Evolutionary conservation across 768 basidiomycete species (phyloP).

Genomic region (Holtermannia corniformis): DNA sequence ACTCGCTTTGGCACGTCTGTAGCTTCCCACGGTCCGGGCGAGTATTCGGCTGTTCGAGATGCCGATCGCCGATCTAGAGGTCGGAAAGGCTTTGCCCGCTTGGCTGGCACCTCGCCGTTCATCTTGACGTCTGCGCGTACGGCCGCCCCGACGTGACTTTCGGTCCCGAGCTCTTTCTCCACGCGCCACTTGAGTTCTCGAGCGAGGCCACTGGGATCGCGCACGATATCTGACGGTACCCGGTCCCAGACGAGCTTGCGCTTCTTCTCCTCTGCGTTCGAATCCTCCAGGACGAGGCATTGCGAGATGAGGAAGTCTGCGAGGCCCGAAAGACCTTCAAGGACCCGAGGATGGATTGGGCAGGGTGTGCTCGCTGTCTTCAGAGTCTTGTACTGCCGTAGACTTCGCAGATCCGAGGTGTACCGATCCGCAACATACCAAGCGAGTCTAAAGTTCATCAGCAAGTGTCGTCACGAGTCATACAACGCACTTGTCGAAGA

Average conservation of each 20-base stretch:
- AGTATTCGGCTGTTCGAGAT: neutral
- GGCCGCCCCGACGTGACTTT: neutral
- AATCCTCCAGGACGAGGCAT: slow-evolving; percentile 57
- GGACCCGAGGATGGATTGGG: slow-evolving; percentile 47
- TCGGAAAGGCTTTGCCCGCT: neutral
- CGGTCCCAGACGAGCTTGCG: slow-evolving; percentile 72
- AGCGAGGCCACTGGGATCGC: slow-evolving; percentile 70
- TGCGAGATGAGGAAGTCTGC: slow-evolving; percentile 74
- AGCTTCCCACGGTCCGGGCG: neutral
- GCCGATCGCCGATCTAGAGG: neutral
- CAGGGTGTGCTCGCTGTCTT: slow-evolving; percentile 2
- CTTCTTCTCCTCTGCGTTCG: slow-evolving; percentile 52
- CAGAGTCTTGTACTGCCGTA: slow-evolving; percentile 16
- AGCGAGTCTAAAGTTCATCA: slow-evolving; percentile 53
- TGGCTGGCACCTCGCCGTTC: neutral
- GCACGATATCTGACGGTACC: slow-evolving; percentile 68
- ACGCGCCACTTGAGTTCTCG: slow-evolving; percentile 80
- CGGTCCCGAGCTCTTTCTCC: slow-evolving; percentile 37
- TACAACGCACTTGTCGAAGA: slow-evolving; percentile 57
- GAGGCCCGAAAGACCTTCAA: slow-evolving; percentile 61
- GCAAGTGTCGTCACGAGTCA: neutral
- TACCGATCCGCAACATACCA: slow-evolving; percentile 86
- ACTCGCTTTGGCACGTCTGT: neutral
- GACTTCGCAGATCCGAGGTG: slow-evolving; percentile 53
- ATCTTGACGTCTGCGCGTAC: neutral